Percentiles rank a stretch among this genome's conserved stretches.
phyloP scores from a whole-genome alignment of 345 rosid species.

The Aegle marmelos region DNA sequence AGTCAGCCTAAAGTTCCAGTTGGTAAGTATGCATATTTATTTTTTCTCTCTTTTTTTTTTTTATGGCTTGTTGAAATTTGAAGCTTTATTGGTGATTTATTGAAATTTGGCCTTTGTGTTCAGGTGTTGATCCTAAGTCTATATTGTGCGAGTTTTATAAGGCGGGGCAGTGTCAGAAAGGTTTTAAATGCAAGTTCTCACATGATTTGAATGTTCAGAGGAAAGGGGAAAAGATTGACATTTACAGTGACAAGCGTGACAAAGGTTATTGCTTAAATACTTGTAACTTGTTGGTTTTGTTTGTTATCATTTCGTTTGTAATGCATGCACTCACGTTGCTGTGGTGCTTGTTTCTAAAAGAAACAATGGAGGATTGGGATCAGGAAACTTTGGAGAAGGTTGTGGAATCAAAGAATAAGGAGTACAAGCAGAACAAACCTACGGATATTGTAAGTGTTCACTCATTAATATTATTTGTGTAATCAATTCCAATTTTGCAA shows the following conservation, averaged over 20 bases:
- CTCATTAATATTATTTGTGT: background rate
- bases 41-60: background rate
- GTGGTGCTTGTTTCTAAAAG: slow-evolving; percentile 21
- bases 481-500: background rate
- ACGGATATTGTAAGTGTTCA: slow-evolving; percentile 58
- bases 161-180: slow-evolving; percentile 62
- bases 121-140: slow-evolving; percentile 82
- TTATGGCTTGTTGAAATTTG: background rate
- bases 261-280: slow-evolving; percentile 27
- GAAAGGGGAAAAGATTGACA: slow-evolving; percentile 68
- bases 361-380: slow-evolving; percentile 75
- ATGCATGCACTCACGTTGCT: slow-evolving; percentile 7
- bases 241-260: slow-evolving; percentile 62
- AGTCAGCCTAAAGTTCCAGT: slow-evolving; percentile 72
- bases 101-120: slow-evolving; percentile 2
- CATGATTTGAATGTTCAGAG: slow-evolving; percentile 69
- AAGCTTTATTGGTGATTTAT: background rate
- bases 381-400: slow-evolving; percentile 74
- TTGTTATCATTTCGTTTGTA: background rate
- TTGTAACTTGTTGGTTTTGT: background rate
- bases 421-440: slow-evolving; percentile 64
- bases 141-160: slow-evolving; percentile 61
- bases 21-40: slow-evolving; percentile 30
- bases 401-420: slow-evolving; percentile 54
- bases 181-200: slow-evolving; percentile 75